Percentiles rank a stretch among this genome's conserved stretches.
These are phyloP conservation scores for Neurospora sp. DNA, from an alignment of 495 filamentous ascomycete genomes.

Conservation along the genomic window DNA sequence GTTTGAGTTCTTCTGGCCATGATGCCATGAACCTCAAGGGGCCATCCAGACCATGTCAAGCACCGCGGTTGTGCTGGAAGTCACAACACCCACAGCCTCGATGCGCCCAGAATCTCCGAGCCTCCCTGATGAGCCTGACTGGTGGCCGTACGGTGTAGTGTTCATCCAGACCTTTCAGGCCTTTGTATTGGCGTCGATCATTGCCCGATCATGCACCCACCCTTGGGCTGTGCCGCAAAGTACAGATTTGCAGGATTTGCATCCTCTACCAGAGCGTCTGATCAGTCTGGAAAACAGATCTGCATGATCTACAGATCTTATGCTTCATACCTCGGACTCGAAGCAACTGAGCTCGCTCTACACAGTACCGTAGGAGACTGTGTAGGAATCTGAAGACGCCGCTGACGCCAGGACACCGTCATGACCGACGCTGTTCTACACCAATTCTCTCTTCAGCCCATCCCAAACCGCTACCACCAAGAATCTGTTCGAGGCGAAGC, in stretches of 20 bases:
- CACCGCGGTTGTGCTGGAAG: not conserved
- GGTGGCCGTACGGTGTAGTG: not conserved
- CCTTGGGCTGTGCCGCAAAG: not conserved
- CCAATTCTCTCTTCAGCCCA: not conserved
- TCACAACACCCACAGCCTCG: not conserved
- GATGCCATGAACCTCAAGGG: not conserved
- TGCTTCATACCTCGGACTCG: not conserved
- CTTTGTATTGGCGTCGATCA: not conserved
- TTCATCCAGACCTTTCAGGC: not conserved
- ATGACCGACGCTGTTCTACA: too few species aligned
- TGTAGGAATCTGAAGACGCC: not conserved
- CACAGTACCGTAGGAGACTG: not conserved
- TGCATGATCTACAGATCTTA: not conserved
- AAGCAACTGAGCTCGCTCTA: not conserved
- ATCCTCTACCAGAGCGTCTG: not conserved
- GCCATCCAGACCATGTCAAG: not conserved
- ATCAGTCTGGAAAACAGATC: not conserved
- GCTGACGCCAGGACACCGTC: not conserved
- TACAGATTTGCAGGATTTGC: not conserved
- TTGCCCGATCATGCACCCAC: not conserved
- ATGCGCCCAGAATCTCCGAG: not conserved
- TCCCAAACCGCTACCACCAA: not conserved
- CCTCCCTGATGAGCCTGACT: too few species aligned
- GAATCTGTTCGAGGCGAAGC: not conserved
- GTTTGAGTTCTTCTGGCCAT: not conserved